Conservation (phyloP, 2,329 filamentous ascomycete genomes). For the Paraphoma sp. region DNA sequence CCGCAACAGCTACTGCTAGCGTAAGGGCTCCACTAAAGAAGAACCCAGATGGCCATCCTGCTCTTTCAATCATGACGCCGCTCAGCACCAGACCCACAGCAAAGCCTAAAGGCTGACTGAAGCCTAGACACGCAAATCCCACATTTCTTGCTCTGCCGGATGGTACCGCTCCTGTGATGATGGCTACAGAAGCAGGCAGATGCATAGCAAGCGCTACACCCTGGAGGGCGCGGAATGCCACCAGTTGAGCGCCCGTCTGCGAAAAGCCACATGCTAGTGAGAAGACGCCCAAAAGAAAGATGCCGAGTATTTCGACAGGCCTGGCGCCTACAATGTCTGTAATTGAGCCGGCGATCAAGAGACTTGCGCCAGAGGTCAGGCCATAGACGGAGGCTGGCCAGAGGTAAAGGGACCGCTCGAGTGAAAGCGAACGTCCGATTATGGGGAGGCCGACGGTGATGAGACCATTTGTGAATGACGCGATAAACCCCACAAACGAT, state of each 20-base stretch:
- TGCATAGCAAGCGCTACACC: slow-evolving; percentile 57
- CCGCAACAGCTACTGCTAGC: slow-evolving; percentile 45
- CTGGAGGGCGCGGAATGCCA: slow-evolving; percentile 55
- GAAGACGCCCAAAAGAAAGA: slow-evolving; percentile 51
- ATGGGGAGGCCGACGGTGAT: slow-evolving; percentile 53
- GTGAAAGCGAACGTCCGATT: slow-evolving; percentile 43
- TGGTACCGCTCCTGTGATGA: slow-evolving; percentile 47
- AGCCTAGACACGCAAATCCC: slow-evolving; percentile 50
- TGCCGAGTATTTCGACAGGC: slow-evolving; percentile 52
- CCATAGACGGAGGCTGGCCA: slow-evolving; percentile 45
- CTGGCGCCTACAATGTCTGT: slow-evolving; percentile 59
- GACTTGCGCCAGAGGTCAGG: slow-evolving; percentile 56
- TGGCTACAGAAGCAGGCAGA: slow-evolving; percentile 55
- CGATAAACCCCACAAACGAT: slow-evolving; percentile 36
- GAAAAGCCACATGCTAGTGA: slow-evolving; percentile 56
- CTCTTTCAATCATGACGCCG: slow-evolving; percentile 55
- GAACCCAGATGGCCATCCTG: slow-evolving; percentile 59
- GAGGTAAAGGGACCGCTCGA: slow-evolving; percentile 40
- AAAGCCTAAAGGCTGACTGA: slow-evolving; percentile 58
- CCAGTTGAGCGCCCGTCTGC: slow-evolving; percentile 52
- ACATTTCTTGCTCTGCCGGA: slow-evolving; percentile 39
- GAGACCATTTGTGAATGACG: slow-evolving; percentile 47
- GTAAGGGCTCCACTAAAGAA: slow-evolving; percentile 46
- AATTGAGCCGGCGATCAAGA: slow-evolving; percentile 58
- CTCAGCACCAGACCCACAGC: slow-evolving; percentile 59